Evolutionary conservation across 2,329 filamentous ascomycete species (phyloP).

Genomic region (Daldinia sp.): DNA sequence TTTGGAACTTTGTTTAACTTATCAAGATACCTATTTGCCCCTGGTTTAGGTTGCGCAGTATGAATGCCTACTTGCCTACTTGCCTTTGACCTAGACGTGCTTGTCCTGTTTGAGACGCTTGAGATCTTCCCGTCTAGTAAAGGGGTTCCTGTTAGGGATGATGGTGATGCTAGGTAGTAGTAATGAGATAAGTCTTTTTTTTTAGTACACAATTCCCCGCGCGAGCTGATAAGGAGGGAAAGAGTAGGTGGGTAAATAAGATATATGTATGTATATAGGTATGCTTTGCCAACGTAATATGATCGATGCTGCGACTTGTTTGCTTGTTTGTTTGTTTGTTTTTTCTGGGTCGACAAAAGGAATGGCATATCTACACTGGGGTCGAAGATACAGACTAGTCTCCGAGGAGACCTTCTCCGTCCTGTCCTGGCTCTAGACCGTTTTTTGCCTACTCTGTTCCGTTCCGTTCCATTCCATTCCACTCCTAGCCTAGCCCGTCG

Average conservation of each 20-base stretch:
- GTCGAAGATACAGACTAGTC: constrained; percentile 2
- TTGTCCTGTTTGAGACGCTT: too few species aligned
- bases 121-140: too few species aligned
- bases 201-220: too few species aligned
- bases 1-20: background rate
- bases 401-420: too few species aligned
- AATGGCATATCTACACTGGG: constrained; percentile 30
- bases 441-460: background rate
- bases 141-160: too few species aligned
- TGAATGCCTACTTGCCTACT: background rate
- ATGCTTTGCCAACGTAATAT: background rate
- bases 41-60: background rate
- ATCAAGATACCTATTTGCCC: background rate
- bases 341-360: constrained; percentile 23
- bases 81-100: too few species aligned
- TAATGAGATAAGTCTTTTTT: too few species aligned
- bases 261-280: background rate
- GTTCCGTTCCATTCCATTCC: background rate
- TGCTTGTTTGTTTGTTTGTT: too few species aligned
- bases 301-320: constrained; percentile 8
- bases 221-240: too few species aligned
- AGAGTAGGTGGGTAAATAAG: background rate
- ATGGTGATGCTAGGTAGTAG: too few species aligned
- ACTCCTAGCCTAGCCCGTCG: background rate
- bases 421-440: too few species aligned